Percentiles rank a stretch among this genome's conserved stretches.
These are phyloP conservation scores for Cyclospora cayetanensis DNA, from an alignment of 169 alveolate species.

Conservation along the genomic window DNA sequence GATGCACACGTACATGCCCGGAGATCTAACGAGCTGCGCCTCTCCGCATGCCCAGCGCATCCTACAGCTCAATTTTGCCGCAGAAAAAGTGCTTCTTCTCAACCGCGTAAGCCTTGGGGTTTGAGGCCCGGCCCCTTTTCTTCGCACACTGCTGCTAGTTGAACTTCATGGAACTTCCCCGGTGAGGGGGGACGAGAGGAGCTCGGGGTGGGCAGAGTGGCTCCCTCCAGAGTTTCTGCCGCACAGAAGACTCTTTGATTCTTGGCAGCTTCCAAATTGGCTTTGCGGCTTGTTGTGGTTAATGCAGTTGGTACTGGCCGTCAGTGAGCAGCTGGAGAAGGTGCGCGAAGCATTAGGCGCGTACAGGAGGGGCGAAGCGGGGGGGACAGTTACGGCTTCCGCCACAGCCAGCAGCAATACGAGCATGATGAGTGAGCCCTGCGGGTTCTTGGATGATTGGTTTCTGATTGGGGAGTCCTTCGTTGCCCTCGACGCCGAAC, in stretches of 20 bases:
- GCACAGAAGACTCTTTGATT: no score
- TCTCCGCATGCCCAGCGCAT: neutral
- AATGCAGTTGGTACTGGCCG: slow-evolving; percentile 28
- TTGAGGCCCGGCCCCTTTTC: no score
- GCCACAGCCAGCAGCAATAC: neutral
- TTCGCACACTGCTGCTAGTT: no score
- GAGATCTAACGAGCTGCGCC: slow-evolving; percentile 1
- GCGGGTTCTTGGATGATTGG: neutral
- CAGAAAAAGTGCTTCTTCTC: neutral
- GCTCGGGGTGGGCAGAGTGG: no score
- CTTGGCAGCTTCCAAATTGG: no score
- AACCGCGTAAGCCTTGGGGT: neutral
- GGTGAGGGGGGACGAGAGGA: no score
- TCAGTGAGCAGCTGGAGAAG: slow-evolving; percentile 42
- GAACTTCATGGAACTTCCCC: no score
- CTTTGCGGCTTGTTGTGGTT: no score
- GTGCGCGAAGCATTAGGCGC: slow-evolving; percentile 48
- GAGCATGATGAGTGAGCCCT: neutral
- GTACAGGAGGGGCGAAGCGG: slow-evolving; percentile 51
- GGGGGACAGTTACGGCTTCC: neutral
- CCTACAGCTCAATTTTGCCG: neutral
- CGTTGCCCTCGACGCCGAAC: neutral
- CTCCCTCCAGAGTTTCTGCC: no score
- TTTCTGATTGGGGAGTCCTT: neutral
- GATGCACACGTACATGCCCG: neutral